Conservation (phyloP, 2,329 filamentous ascomycete species). For the Penicillium hordei region DNA sequence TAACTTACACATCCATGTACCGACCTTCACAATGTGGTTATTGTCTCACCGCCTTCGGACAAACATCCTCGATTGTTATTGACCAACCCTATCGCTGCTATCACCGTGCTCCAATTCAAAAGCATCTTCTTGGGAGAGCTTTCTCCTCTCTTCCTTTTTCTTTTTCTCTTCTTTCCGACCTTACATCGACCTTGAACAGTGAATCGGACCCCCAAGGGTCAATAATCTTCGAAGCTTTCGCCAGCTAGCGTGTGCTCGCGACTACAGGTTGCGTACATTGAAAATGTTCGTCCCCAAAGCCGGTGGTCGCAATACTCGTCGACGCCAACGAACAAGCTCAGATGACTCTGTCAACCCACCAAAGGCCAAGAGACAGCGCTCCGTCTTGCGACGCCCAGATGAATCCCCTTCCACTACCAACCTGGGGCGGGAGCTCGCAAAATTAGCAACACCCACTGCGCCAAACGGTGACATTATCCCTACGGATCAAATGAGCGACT, state of each 20-base stretch:
- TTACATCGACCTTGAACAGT: constrained; percentile 1
- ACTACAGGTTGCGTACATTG: background rate
- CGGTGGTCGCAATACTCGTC: constrained; percentile 37
- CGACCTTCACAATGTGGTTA: background rate
- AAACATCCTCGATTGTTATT: constrained; percentile 17
- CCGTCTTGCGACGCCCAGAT: constrained; percentile 41
- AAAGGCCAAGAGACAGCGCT: constrained; percentile 49
- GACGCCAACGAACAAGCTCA: constrained; percentile 43
- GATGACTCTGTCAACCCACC: constrained; percentile 49
- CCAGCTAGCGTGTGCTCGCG: constrained; percentile 7
- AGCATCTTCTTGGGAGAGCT: constrained; percentile 1
- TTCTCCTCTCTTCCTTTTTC: background rate
- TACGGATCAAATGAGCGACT: constrained; percentile 25
- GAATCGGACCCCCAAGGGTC: constrained; percentile 2
- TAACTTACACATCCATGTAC: background rate
- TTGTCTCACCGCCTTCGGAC: constrained; percentile 16
- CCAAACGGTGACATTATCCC: constrained; percentile 15
- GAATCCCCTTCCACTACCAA: constrained; percentile 27
- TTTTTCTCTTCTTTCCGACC: background rate
- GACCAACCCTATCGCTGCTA: constrained; percentile 7
- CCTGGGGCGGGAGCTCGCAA: constrained; percentile 21
- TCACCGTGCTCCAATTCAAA: constrained; percentile 12
- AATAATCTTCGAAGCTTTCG: constrained; percentile 1
- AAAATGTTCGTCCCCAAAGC: constrained; percentile 44
- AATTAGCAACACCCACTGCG: constrained; percentile 13